Evolutionary conservation across 2,329 filamentous ascomycete species (phyloP).

Genomic region (Pseudocercospora crystallina): DNA sequence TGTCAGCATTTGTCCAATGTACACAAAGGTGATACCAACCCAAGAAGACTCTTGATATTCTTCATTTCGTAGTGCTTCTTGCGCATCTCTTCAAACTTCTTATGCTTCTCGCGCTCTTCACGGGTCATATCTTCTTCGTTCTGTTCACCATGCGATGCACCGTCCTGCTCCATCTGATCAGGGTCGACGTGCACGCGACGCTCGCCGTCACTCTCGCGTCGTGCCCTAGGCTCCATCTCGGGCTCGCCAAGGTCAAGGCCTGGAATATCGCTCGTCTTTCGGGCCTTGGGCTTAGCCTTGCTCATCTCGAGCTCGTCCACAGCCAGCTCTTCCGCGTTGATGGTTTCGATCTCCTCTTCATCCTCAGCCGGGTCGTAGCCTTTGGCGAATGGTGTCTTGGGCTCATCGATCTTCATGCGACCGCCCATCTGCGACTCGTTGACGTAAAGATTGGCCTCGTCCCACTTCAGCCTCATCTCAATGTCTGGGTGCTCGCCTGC

Average conservation of each 20-base stretch:
- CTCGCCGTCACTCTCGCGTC: conserved; percentile 49
- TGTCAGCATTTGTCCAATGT: conserved; percentile 15
- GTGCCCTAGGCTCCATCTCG: conserved; percentile 54
- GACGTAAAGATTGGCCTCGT: conserved; percentile 95
- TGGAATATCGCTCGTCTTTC: conserved; percentile 67
- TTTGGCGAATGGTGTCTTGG: conserved; percentile 93
- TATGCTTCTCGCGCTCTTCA: conserved; percentile 88
- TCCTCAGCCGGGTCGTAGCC: conserved; percentile 90
- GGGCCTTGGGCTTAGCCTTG: conserved; percentile 41
- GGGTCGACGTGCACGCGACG: conserved; percentile 80
- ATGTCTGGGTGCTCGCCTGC: conserved; percentile 53
- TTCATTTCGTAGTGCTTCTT: conserved; percentile 99
- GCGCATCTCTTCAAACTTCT: conserved; percentile 82
- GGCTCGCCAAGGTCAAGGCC: conserved; percentile 90
- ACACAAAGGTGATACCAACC: conserved; percentile 50
- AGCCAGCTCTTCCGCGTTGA: conserved; percentile 69
- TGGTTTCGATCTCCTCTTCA: conserved; percentile 67
- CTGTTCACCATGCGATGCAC: conserved; percentile 59
- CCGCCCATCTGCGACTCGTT: conserved; percentile 93
- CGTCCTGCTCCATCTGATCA: conserved; percentile 40
- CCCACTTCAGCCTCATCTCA: conserved; percentile 87
- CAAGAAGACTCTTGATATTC: conserved; percentile 83
- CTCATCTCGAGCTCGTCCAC: conserved; percentile 66
- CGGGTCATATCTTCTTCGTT: conserved; percentile 53
- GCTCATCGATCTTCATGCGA: conserved; percentile 99